Evolutionary conservation across 768 basidiomycete genomes (phyloP).

Genomic region (Xerocomellus chrysenteron): DNA sequence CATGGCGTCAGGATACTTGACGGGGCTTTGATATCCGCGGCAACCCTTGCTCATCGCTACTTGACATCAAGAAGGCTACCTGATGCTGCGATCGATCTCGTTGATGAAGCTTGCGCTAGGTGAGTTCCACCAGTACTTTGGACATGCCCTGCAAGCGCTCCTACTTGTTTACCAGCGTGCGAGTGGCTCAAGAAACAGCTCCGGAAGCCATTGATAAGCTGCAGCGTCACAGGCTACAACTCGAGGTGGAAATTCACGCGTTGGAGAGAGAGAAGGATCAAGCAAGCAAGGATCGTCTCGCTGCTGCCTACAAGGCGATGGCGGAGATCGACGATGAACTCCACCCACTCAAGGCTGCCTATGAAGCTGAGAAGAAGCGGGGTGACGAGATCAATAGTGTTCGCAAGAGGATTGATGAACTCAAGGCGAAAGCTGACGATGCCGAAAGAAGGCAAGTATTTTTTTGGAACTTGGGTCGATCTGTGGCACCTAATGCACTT

Average conservation of each 20-base stretch:
- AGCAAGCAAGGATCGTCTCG: conserved; percentile 82
- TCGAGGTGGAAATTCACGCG: conserved; percentile 95
- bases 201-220: conserved; percentile 93
- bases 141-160: not conserved
- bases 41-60: conserved; percentile 91
- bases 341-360: conserved; percentile 76
- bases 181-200: conserved; percentile 91
- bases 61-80: conserved; percentile 78
- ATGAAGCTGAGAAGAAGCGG: conserved; percentile 82
- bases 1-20: conserved; percentile 90
- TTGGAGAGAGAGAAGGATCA: conserved; percentile 89
- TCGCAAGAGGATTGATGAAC: conserved; percentile 82
- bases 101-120: conserved; percentile 92
- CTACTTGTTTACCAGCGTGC: conserved; percentile 49
- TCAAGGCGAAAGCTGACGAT: conserved; percentile 89
- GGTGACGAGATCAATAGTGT: conserved; percentile 78
- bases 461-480: not conserved
- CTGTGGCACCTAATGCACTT: not conserved
- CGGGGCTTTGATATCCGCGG: conserved; percentile 83
- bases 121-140: conserved; percentile 31
- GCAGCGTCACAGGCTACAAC: conserved; percentile 82
- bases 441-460: conserved; percentile 75
- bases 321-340: conserved; percentile 85
- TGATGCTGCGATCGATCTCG: conserved; percentile 86
- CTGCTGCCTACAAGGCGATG: conserved; percentile 70